Evolutionary conservation across 495 filamentous ascomycete genomes (phyloP), one percentile per base, ranked within the genome.

Genomic region (Geoglossum glabrum): DNA sequence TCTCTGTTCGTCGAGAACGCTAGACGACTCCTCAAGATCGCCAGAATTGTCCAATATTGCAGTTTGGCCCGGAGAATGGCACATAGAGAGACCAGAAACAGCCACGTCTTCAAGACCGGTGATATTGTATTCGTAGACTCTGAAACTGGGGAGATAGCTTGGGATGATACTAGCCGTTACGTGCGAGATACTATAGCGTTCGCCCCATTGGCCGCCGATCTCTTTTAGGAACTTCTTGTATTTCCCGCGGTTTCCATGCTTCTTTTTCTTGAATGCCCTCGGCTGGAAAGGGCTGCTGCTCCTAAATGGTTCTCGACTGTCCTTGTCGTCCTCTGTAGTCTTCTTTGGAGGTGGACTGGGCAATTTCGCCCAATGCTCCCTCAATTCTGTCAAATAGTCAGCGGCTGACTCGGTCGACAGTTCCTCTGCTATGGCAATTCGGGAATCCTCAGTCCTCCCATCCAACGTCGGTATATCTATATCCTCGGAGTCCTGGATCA

Each of bases 51-150:
- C 25, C 8, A 33, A 34, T 4, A 15, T 51, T n/a, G 25, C 43
- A 19, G 19, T 13, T 5, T 8, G 10, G 3, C 11, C 38, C 23
- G 59, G 27, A 27, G 4, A 34, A 15, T 28, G 15, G 31, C 21
- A 43, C 1, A 19, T 55, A 23, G 17, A 11, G 27, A 54, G 33
- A 0, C 17, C 30, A n/a, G 21, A 15, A 25, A 58, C 17, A 5
- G 55, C 11, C 15, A 58, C 10, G 30, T 77, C 61, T 54, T 87
- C 82, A 5, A 95, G 64, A 0, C 86, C 88, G 0, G 86, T 86
- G 57, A 86, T 86, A 63, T 99, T 97, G 74, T 99, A 99, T 65
- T 96, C 87, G 56, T 90, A 72, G 25, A 97, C 78, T 3, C 92
- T 76, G 34, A 97, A 66, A 3, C 85, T 87, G 0, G 92, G 92